phyloP scores from a whole-genome alignment of 23 red algal genomes.

The Gracilaria vermiculophylla region DNA sequence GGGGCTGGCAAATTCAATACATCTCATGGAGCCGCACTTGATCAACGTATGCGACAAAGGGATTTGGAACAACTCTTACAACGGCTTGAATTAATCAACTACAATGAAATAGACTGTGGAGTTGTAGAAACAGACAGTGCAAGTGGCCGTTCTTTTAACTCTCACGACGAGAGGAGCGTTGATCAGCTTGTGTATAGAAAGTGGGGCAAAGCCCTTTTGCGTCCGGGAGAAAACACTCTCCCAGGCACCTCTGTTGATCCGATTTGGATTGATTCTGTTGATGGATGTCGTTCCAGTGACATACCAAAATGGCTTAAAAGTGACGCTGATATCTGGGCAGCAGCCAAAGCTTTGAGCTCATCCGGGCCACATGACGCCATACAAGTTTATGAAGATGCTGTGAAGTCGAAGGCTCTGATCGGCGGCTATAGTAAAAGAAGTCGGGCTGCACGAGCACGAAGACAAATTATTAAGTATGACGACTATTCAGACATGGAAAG shows the following conservation, averaged over 20 bases:
- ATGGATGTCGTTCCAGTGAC: background rate
- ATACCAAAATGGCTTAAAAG: constrained; percentile 35
- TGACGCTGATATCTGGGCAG: constrained; percentile 42
- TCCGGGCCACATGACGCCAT: background rate
- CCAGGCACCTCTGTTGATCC: constrained; percentile 22
- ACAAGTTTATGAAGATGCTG: constrained; percentile 27
- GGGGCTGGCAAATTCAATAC: constrained; percentile 61
- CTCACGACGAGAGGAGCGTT: background rate
- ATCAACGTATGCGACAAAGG: constrained; percentile 42
- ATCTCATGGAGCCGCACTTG: constrained; percentile 13
- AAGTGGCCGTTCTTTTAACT: background rate
- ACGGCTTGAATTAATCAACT: constrained; percentile 29
- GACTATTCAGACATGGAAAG: background rate
- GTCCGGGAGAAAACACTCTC: constrained; percentile 1
- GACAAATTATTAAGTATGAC: constrained; percentile 15
- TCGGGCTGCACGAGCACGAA: constrained; percentile 25
- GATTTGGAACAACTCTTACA: constrained; percentile 49
- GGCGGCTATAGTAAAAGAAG: constrained; percentile 33
- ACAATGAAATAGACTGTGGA: background rate
- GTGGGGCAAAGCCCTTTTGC: constrained; percentile 13
- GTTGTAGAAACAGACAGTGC: no score
- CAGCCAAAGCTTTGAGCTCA: constrained; percentile 1
- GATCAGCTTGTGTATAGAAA: background rate
- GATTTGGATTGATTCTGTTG: constrained; percentile 55
- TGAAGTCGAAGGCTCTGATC: constrained; percentile 20